Conservation (phyloP, 2,329 filamentous ascomycete species). For the Scedosporium minutisporum region DNA sequence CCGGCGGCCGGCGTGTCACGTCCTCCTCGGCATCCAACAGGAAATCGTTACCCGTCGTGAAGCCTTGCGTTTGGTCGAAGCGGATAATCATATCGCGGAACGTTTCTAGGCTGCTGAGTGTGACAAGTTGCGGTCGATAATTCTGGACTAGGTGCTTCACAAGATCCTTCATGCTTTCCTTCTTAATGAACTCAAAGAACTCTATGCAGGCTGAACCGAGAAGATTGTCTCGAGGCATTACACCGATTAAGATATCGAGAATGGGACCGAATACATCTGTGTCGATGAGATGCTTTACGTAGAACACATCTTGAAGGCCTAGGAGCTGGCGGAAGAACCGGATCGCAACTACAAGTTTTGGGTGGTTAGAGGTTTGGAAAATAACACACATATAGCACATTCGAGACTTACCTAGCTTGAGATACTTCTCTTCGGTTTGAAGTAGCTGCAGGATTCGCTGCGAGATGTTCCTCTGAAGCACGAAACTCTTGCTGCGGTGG, state of each 20-base stretch:
- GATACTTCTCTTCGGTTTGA: slow-evolving; percentile 75
- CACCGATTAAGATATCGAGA: slow-evolving; percentile 71
- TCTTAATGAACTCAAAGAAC: slow-evolving; percentile 83
- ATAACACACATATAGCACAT: background rate
- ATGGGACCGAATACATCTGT: slow-evolving; percentile 77
- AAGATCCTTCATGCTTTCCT: slow-evolving; percentile 70
- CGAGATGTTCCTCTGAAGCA: slow-evolving; percentile 69
- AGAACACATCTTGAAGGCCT: slow-evolving; percentile 81
- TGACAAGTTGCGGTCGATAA: slow-evolving; percentile 66
- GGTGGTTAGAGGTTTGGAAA: background rate
- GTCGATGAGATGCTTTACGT: slow-evolving; percentile 73
- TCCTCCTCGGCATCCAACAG: slow-evolving; percentile 63
- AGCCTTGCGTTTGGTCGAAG: slow-evolving; percentile 71
- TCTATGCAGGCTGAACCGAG: slow-evolving; percentile 90
- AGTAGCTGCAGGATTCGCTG: slow-evolving; percentile 76
- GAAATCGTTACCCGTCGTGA: slow-evolving; percentile 56
- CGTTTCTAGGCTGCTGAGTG: slow-evolving; percentile 73
- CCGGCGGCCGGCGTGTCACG: slow-evolving; percentile 30
- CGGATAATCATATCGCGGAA: slow-evolving; percentile 67
- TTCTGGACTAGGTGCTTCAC: slow-evolving; percentile 77
- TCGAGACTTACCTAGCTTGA: slow-evolving; percentile 67
- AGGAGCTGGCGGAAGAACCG: slow-evolving; percentile 89
- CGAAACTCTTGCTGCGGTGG: slow-evolving; percentile 78
- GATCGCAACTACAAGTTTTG: slow-evolving; percentile 54
- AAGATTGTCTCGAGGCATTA: slow-evolving; percentile 85